Evolutionary conservation across 129 eudicot species (phyloP).

Genomic region (Lactuca sativa): DNA sequence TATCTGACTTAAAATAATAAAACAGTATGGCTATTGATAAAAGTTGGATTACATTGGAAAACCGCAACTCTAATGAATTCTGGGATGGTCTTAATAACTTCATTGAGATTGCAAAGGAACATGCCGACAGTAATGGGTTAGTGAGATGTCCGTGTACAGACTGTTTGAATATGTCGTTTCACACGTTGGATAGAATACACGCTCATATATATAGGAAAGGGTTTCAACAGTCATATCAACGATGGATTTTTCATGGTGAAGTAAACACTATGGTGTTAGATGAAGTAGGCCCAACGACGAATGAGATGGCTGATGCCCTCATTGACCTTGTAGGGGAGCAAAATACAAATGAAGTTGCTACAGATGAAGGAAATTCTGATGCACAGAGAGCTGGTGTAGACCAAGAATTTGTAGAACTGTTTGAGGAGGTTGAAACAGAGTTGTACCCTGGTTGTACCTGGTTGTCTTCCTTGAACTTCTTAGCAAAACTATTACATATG

Average conservation of each 20-base stretch:
- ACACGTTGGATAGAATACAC: background rate
- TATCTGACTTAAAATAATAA: no score
- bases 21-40: no score
- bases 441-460: background rate
- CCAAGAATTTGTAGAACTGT: background rate
- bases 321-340: no score
- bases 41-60: no score
- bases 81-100: background rate
- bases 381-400: background rate
- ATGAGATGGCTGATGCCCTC: no score
- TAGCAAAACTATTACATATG: constrained; percentile 7
- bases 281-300: no score
- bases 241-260: background rate
- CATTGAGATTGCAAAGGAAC: background rate
- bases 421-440: background rate
- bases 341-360: background rate
- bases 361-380: background rate
- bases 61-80: background rate
- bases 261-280: no score
- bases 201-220: background rate
- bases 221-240: background rate
- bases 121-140: background rate
- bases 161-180: background rate
- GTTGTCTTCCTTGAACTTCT: background rate
- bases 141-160: background rate